A percentile compares a stretch with the other conserved stretches of the same genome.
phyloP scores from a whole-genome alignment of 441 rosid species.

The Erodium texanum region DNA sequence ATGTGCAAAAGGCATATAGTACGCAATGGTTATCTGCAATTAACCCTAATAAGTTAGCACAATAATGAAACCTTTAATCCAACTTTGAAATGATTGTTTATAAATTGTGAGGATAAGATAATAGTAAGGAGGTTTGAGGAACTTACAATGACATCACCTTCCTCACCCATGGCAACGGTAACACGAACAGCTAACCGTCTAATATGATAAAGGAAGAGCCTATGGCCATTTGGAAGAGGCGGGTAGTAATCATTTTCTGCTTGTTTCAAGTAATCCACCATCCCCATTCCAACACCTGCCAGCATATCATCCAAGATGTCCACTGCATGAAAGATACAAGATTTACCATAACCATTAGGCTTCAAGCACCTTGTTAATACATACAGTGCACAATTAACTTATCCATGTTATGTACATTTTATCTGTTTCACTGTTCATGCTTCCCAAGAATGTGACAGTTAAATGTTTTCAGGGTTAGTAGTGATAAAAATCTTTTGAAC shows the following conservation, averaged over 20 bases:
- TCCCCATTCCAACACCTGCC: slow-evolving; percentile 83
- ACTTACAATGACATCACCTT: slow-evolving; percentile 97
- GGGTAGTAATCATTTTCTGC: slow-evolving; percentile 86
- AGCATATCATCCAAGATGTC: slow-evolving; percentile 94
- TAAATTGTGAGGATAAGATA: background rate
- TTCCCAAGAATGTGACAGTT: background rate
- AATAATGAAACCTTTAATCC: background rate
- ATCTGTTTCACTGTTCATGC: background rate
- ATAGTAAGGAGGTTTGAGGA: slow-evolving; percentile 13
- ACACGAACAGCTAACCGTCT: slow-evolving; percentile 84
- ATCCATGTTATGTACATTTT: background rate
- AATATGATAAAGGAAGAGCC: slow-evolving; percentile 69
- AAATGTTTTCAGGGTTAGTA: background rate
- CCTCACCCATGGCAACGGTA: slow-evolving; percentile 96
- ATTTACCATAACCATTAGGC: background rate
- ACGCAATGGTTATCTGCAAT: too few species aligned
- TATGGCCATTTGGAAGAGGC: slow-evolving; percentile 80
- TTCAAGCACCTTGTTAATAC: background rate
- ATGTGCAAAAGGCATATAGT: too few species aligned
- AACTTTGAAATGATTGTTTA: background rate
- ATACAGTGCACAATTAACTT: background rate
- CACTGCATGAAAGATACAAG: slow-evolving; percentile 38
- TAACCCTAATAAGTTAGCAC: too few species aligned
- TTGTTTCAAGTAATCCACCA: slow-evolving; percentile 80
- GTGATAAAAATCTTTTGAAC: background rate